Conservation (phyloP, 2,329 filamentous ascomycete species). For the Myriosclerotinia scirpicola region DNA sequence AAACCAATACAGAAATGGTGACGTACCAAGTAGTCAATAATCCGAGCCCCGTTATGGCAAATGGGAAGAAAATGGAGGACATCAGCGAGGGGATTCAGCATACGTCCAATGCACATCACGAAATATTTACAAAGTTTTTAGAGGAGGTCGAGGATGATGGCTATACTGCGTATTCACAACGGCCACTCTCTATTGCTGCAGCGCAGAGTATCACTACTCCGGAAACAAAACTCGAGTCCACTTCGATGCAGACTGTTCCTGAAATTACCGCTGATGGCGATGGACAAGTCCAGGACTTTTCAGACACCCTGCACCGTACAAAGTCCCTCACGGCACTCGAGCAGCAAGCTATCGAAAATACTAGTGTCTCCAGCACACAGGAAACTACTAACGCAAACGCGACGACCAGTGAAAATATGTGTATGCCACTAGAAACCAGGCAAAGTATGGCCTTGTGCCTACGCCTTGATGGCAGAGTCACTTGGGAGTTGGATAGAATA, state of each 20-base stretch:
- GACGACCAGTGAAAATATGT: not conserved
- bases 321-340: not conserved
- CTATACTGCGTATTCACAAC: conserved; percentile 5
- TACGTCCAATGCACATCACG: not conserved
- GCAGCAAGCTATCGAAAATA: not conserved
- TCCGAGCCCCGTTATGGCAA: not conserved
- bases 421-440: not conserved
- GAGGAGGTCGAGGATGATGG: conserved; percentile 10
- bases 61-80: not conserved
- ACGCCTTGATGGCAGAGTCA: conserved; percentile 1
- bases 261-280: not conserved
- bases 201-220: not conserved
- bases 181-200: not conserved
- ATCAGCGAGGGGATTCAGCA: not conserved
- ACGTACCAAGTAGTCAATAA: not conserved
- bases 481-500: conserved; percentile 9
- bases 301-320: not conserved
- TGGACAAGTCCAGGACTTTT: not conserved
- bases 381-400: not conserved
- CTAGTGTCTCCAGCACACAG: not conserved
- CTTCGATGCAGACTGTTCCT: not conserved
- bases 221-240: not conserved
- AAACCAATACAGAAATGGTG: not conserved
- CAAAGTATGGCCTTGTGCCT: conserved; percentile 9
- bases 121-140: conserved; percentile 3